Conservation (phyloP, 305 asterid genomes). For the Solanum hybrid region DNA sequence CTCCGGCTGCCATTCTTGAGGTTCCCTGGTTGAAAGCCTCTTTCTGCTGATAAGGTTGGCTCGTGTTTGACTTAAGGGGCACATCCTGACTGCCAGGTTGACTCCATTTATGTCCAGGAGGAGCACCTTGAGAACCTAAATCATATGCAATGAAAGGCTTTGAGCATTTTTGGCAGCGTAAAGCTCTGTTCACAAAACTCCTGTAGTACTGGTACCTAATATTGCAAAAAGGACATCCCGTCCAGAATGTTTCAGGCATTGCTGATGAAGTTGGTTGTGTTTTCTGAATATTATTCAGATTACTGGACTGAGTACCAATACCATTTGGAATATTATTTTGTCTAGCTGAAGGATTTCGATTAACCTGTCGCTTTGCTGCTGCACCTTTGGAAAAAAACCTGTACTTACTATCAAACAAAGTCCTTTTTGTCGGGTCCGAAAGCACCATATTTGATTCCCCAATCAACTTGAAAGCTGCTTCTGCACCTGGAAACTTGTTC, state of each 20-base stretch:
- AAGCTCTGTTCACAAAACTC: conserved; percentile 21
- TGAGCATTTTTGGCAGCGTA: conserved; percentile 48
- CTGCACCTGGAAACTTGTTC: conserved; percentile 86
- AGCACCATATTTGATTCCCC: conserved; percentile 73
- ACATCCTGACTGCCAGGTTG: conserved; percentile 28
- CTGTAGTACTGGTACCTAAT: conserved; percentile 41
- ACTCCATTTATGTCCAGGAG: conserved; percentile 15
- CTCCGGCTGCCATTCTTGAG: conserved; percentile 11
- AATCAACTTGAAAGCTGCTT: conserved; percentile 79
- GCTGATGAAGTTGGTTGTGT: conserved; percentile 22
- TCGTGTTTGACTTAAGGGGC: conserved; percentile 14
- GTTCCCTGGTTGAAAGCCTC: conserved; percentile 19
- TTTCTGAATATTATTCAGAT: conserved; percentile 24
- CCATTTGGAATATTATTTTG: conserved; percentile 30
- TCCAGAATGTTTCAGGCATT: conserved; percentile 48
- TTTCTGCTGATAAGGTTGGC: conserved; percentile 27
- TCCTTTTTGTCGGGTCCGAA: conserved; percentile 47
- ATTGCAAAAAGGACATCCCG: conserved; percentile 57
- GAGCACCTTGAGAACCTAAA: conserved; percentile 27
- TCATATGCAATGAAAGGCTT: conserved; percentile 47
- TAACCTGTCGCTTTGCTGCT: conserved; percentile 25
- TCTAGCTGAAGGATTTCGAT: conserved; percentile 15
- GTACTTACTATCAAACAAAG: conserved; percentile 45
- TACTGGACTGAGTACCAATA: conserved; percentile 11
- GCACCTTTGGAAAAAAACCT: conserved; percentile 26